Conservation (phyloP, 495 filamentous ascomycete species). For the Cercophora scortea region DNA sequence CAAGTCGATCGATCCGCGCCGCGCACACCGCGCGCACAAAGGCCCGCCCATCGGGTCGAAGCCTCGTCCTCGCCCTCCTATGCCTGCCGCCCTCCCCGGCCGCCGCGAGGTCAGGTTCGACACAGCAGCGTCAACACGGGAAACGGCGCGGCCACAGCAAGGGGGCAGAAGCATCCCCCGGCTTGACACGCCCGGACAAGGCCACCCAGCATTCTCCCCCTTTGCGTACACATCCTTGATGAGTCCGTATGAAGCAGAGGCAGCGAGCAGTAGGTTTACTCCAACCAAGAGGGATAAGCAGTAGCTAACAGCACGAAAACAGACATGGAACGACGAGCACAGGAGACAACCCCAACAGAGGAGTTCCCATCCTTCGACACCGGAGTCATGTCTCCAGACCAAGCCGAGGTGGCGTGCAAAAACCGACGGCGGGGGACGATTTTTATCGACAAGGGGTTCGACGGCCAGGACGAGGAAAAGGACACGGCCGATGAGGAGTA, state of each 20-base stretch:
- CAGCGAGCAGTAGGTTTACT: not conserved
- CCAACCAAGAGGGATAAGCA: not conserved
- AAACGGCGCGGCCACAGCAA: not conserved
- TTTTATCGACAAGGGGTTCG: not conserved
- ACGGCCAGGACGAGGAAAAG: not conserved
- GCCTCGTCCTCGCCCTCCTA: not conserved
- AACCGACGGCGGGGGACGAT: not conserved
- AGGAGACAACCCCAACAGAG: not conserved
- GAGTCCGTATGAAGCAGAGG: conserved; percentile 14
- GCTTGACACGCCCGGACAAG: not conserved
- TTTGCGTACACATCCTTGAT: conserved; percentile 10
- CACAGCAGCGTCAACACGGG: not conserved
- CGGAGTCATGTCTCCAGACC: not conserved
- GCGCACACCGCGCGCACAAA: not conserved
- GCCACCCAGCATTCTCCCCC: not conserved
- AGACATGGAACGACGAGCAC: not conserved
- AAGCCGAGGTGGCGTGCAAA: not conserved
- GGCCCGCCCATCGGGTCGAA: not conserved
- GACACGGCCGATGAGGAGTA: no score
- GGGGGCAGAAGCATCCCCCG: not conserved
- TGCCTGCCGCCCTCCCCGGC: not conserved
- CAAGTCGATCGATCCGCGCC: not conserved
- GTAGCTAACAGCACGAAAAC: not conserved
- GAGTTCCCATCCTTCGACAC: not conserved
- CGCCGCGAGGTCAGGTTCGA: not conserved